Conservation (phyloP, 208 protist species). For the Naegleria lovaniensis region DNA sequence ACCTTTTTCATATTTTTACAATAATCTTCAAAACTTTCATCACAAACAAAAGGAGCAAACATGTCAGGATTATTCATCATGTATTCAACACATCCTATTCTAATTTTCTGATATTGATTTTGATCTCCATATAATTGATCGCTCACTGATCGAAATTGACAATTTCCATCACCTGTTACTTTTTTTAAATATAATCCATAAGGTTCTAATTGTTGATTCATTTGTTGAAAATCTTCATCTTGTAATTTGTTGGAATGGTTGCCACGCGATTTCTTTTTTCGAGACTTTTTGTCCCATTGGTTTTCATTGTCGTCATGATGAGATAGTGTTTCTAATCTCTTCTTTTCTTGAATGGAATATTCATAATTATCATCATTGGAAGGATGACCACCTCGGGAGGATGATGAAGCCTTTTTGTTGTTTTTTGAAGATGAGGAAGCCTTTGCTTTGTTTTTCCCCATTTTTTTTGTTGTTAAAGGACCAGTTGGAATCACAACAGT, state of each 20-base stretch:
- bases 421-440: too few relatives aligned
- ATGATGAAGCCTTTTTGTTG: too few relatives aligned
- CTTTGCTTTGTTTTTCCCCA: too few relatives aligned
- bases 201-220: conserved; percentile 13
- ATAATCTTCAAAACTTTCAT: background rate
- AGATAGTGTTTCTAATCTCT: background rate
- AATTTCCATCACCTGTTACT: conserved; percentile 12
- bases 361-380: too few relatives aligned
- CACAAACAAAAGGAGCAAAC: conserved; percentile 7
- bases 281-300: background rate
- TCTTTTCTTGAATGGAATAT: too few relatives aligned
- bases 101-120: background rate
- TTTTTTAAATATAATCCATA: conserved; percentile 5
- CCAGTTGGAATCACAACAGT: too few relatives aligned
- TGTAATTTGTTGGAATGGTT: background rate
- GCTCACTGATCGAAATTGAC: background rate
- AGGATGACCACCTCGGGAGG: too few relatives aligned
- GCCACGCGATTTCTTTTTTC: background rate
- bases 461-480: too few relatives aligned
- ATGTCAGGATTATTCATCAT: background rate
- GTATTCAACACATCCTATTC: background rate
- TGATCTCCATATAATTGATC: background rate
- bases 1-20: background rate
- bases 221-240: background rate
- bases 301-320: background rate